Evolutionary conservation across 805 yeast species (phyloP), one percentile per base, ranked within the genome.

Genomic region (Candida bentonensis): DNA sequence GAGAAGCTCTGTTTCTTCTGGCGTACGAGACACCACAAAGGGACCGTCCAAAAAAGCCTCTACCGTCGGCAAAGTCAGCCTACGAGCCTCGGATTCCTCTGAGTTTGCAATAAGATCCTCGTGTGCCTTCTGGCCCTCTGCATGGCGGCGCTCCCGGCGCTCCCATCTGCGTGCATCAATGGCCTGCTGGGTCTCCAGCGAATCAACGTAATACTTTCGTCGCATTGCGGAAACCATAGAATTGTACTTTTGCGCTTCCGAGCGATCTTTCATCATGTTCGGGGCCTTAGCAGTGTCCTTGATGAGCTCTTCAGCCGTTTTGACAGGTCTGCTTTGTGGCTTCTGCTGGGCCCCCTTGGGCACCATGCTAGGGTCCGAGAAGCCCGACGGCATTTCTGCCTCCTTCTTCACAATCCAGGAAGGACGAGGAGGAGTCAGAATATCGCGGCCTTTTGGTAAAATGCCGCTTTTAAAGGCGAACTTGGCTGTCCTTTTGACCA

Each of bases 51-150:
- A 61, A 50, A 77, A 69, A 30, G 72, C 69, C 53, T 81, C 86
- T 46, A 87, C 67, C 1, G 95, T 82, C 41, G 96, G 96, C 42
- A 85, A 67, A 1, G 95, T 84, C 55, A 80, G 71, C 53, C 68
- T 50, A 42, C 76, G 69, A 21, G 85, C 79, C 27, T 52, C 56
- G 3, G 64, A 56, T 17, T 61, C 56, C 48, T 65, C 60, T n/a
- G 51, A 51, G 30, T 58, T 52, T 40, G 55, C 56, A n/a, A 61
- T 57, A 15, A 57, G 54, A 30, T 53, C 46, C 3, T 60, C 50
- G 15, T 62, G 58, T 11, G 53, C 55, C n/a, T 47, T 47, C 33
- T 59, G 50, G 25, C 64, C 68, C 22, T 47, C 51, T 22, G 57
- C 69, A 5, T 61, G 69, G 39, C 64, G 56, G 27, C 53, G 50